Evolutionary conservation across 805 yeast genomes (phyloP), one percentile per base, ranked within the genome.

Genomic region (Zygosaccharomyces siamensis): DNA sequence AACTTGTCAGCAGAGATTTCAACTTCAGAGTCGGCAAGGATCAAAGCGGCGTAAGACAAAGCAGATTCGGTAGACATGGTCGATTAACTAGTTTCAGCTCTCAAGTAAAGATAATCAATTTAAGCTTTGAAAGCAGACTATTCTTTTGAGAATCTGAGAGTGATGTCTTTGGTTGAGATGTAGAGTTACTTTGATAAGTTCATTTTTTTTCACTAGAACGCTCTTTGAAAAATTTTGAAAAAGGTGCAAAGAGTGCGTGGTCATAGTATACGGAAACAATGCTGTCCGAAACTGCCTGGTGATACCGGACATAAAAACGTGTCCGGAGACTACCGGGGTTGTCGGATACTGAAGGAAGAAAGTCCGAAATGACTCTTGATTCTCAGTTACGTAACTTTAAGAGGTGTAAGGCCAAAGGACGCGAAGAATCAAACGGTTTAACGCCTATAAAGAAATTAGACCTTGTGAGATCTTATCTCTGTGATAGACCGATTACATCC

Each of bases 11-110:
- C 62, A 55, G 96, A 80, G 83, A 93, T 81, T 76, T 90, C 97
- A 70, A 89, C 78, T 70, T 89, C 97, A 69, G 97, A 88, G 72
- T 92, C 99, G 63, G 97, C 96, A 76, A 92, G 82, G 79, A 92
- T 89, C 76, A 92, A 84, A 71, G 98, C 96, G 74, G 99, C 98
- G 86, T 89, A 89, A 66, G 97, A 86, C 72, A 89, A 88, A 72
- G 92, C 83, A 70, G 95, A 81, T 81, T 89, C 96, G 55, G 72
- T 63, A 74, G 95, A 86, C 93, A 86, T 86, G 51, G 43, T 45
- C 46, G 44, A 45, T 39, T 39, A 40, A 42, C 38, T 44, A 39
- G 43, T 49, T 45, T 53, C 44, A 49, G 44, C 33, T 41, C 36
- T 31, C 44, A 41, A 30, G 47, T 62, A 63, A 65, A 64, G 64